Evolutionary conservation across 164 flowering plant species (phyloP).

Genomic region (Paratinospora sagittata): DNA sequence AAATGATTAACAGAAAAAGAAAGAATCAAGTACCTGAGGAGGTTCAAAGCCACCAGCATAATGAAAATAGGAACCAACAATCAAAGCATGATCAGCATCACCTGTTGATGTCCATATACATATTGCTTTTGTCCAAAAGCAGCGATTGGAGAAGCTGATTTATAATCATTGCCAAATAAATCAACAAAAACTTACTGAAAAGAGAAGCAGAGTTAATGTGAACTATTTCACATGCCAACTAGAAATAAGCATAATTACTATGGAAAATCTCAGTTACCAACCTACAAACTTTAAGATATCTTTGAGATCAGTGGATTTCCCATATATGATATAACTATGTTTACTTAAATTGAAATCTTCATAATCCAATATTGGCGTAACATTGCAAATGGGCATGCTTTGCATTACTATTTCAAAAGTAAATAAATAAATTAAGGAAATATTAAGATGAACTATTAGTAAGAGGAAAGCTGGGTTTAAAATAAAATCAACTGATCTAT

Average conservation of each 20-base stretch:
- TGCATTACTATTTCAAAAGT: too few species aligned
- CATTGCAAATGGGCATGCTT: constrained; percentile 1
- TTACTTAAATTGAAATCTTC: neutral
- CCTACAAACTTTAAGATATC: neutral
- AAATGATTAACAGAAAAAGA: neutral
- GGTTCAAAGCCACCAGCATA: constrained; percentile 96
- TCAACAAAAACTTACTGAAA: constrained; percentile 5
- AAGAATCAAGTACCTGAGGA: constrained; percentile 54
- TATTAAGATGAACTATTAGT: too few species aligned
- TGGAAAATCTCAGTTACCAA: too few species aligned
- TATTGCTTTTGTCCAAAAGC: constrained; percentile 95
- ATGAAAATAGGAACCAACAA: constrained; percentile 91
- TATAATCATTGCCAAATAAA: neutral
- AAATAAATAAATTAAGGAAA: too few species aligned
- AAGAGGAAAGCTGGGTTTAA: neutral
- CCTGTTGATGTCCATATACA: constrained; percentile 97
- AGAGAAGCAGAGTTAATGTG: neutral
- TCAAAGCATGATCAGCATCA: constrained; percentile 79
- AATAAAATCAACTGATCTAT: neutral
- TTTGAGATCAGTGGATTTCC: neutral
- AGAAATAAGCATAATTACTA: neutral
- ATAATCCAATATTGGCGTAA: neutral
- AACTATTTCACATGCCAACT: neutral
- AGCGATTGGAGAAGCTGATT: constrained; percentile 88
- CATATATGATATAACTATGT: neutral